These are phyloP conservation scores for Globisporangium canariense DNA, from an alignment of 352 stramenopile genomes.

Conservation along the genomic window DNA sequence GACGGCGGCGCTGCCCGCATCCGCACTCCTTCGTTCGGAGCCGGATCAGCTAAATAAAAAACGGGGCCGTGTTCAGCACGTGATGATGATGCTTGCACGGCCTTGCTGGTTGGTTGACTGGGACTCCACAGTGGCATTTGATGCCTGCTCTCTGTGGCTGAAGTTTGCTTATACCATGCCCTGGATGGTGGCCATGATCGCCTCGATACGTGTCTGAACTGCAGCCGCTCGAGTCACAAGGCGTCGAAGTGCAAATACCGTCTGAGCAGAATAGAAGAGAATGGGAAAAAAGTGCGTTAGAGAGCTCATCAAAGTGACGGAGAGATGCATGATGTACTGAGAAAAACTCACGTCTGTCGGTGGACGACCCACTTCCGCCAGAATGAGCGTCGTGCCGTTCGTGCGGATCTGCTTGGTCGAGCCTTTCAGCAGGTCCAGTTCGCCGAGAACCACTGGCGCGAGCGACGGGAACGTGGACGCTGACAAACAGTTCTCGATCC, in stretches of 20 bases:
- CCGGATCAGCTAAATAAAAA: conserved; percentile 19
- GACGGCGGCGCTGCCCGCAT: neutral
- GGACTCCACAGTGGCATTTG: no score
- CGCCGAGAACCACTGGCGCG: conserved; percentile 32
- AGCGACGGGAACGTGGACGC: conserved; percentile 40
- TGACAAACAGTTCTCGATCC: conserved; percentile 42
- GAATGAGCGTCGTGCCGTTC: conserved; percentile 57
- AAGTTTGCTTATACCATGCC: conserved; percentile 22
- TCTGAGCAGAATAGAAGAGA: conserved; percentile 17
- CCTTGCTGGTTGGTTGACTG: neutral
- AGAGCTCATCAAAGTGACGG: neutral
- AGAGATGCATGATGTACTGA: neutral
- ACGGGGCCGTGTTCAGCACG: neutral
- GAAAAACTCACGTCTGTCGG: conserved; percentile 30
- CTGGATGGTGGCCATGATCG: conserved; percentile 29
- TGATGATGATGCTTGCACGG: neutral
- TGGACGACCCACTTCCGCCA: conserved; percentile 43
- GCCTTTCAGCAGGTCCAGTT: conserved; percentile 52
- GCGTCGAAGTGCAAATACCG: conserved; percentile 40
- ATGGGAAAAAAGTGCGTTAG: neutral
- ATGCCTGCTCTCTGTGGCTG: neutral
- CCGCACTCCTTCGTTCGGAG: conserved; percentile 21
- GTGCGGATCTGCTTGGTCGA: conserved; percentile 70
- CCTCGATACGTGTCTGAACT: conserved; percentile 53
- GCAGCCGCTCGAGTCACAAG: conserved; percentile 45